Evolutionary conservation across 1,284 basidiomycete species (phyloP).

Genomic region (Neolentinus lepideus): DNA sequence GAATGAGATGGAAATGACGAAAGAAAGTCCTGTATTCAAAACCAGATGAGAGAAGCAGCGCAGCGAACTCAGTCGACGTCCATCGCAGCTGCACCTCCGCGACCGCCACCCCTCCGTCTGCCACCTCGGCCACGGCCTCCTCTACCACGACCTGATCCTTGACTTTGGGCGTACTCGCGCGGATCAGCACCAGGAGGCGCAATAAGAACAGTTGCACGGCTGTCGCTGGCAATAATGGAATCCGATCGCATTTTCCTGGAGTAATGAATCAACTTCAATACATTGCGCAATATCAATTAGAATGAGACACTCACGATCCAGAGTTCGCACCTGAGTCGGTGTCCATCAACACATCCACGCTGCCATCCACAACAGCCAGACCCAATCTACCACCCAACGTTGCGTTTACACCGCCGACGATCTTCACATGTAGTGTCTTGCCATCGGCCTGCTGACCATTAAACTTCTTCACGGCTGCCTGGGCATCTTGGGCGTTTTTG

Average conservation of each 20-base stretch:
- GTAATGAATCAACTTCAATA: too few relatives aligned
- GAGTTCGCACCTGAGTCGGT: constrained; percentile 17
- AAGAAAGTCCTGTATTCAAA: neutral
- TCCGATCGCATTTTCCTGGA: constrained; percentile 83
- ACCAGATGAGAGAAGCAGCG: neutral
- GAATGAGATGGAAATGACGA: neutral
- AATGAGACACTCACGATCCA: constrained; percentile 47
- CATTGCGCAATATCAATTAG: neutral
- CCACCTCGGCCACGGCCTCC: constrained; percentile 23
- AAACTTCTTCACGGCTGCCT: constrained; percentile 66
- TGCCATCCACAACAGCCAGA: constrained; percentile 52
- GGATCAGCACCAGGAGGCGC: constrained; percentile 64
- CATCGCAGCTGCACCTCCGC: constrained; percentile 29
- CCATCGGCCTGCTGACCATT: constrained; percentile 80
- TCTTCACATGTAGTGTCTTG: constrained; percentile 55
- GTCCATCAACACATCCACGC: constrained; percentile 63
- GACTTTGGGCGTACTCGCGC: constrained; percentile 38
- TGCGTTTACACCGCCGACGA: constrained; percentile 53
- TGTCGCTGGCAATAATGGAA: constrained; percentile 59
- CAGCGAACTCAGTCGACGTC: constrained; percentile 23
- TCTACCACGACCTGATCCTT: constrained; percentile 21
- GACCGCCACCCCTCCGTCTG: constrained; percentile 22
- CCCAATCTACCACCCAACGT: constrained; percentile 47
- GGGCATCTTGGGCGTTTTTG: constrained; percentile 57
- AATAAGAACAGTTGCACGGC: constrained; percentile 61